Evolutionary conservation across 2,329 filamentous ascomycete species (phyloP).

Genomic region (Penicillium hordei): DNA sequence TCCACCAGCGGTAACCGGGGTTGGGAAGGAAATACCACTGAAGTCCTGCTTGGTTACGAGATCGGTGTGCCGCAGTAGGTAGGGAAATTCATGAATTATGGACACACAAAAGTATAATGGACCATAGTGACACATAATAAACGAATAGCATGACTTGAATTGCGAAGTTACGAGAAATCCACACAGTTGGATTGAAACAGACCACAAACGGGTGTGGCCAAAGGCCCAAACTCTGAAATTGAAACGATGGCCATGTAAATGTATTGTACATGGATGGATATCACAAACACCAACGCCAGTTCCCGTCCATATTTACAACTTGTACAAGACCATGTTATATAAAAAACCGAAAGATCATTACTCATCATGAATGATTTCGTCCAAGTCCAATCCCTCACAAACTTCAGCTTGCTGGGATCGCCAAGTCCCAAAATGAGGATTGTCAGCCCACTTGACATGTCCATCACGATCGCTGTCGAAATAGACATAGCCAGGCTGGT

Average conservation of each 20-base stretch:
- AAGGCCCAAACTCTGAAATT: background rate
- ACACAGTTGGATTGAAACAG: background rate
- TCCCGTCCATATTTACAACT: background rate
- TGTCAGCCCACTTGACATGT: conserved; percentile 33
- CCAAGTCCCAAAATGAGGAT: conserved; percentile 41
- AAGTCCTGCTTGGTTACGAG: conserved; percentile 92
- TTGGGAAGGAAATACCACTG: conserved; percentile 89
- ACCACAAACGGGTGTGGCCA: too few relatives aligned
- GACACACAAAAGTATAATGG: background rate
- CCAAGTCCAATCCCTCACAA: conserved; percentile 41
- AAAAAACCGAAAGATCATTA: conserved; percentile 15
- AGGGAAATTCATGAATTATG: background rate
- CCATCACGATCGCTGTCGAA: conserved; percentile 41
- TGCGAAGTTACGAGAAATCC: background rate
- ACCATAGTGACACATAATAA: conserved; percentile 1
- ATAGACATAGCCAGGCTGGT: conserved; percentile 40
- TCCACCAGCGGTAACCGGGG: conserved; percentile 88
- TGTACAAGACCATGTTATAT: conserved; percentile 6
- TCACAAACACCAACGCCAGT: conserved; percentile 13
- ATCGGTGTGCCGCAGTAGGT: conserved; percentile 56
- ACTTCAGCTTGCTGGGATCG: conserved; percentile 37
- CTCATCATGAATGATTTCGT: conserved; percentile 20
- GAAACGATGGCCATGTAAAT: background rate
- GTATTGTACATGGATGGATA: background rate
- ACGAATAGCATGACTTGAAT: conserved; percentile 8